A percentile compares a stretch with the other conserved stretches of the same genome.
These are phyloP conservation scores for Tylopilus felleus DNA, from an alignment of 768 basidiomycete genomes.

Conservation along the genomic window DNA sequence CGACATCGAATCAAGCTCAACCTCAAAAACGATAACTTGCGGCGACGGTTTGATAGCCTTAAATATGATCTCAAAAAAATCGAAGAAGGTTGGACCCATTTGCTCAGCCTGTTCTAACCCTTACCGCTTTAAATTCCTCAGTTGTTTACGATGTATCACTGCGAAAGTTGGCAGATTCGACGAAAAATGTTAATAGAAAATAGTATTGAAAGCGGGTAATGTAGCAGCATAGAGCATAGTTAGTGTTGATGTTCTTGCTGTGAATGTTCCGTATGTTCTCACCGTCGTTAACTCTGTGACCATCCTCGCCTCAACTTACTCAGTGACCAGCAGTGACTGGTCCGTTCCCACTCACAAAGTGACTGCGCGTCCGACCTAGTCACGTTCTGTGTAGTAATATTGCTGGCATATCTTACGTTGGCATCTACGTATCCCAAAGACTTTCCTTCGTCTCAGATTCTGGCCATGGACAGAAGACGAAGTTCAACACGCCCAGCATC, in stretches of 20 bases:
- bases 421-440: neutral
- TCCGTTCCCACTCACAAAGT: conserved; percentile 5
- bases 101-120: neutral
- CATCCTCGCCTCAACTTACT: conserved; percentile 3
- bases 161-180: conserved; percentile 51
- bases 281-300: conserved; percentile 21
- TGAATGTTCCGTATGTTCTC: neutral
- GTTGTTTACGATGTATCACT: conserved; percentile 86
- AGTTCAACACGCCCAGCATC: conserved; percentile 62
- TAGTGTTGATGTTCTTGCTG: neutral
- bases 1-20: conserved; percentile 52
- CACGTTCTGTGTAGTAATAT: conserved; percentile 7
- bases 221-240: neutral
- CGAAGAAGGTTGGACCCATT: conserved; percentile 64
- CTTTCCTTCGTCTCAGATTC: neutral
- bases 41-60: conserved; percentile 74
- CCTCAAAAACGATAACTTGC: conserved; percentile 73
- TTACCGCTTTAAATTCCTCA: conserved; percentile 30
- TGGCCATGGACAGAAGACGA: conserved; percentile 66
- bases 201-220: neutral
- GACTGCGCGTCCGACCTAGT: neutral
- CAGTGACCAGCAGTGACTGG: neutral
- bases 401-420: neutral
- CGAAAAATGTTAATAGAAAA: conserved; percentile 1
- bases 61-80: conserved; percentile 89